Evolutionary conservation across 2,329 filamentous ascomycete genomes (phyloP), one percentile per base, ranked within the genome.

Genomic region (Trichophyton schoenleinii): DNA sequence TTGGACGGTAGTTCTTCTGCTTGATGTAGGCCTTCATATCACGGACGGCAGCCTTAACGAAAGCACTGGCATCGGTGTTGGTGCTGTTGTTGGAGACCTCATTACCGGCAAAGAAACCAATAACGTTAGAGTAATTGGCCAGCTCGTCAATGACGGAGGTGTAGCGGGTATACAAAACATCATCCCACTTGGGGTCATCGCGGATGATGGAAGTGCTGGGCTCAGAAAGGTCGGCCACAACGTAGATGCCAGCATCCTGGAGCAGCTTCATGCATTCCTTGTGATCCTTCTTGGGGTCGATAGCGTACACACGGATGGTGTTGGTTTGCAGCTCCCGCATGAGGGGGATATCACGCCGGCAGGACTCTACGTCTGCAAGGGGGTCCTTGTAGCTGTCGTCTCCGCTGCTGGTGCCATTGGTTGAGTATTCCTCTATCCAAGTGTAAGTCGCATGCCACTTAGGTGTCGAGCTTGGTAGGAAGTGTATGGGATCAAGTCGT

Each of bases 81-180:
- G 87, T 91, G 68, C 81, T 80, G 70, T 86, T 83, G 81, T 96
- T 95, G 69, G 90, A 87, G 64, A 99, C 94, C 79, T 99, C 94
- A 78, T 99, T 99, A 73, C 94, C 94, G 68, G 91, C 92, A 74
- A 99, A 97, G 86, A 97, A 99, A 70, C 94, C 94, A 66, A 99
- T 85, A 59, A 89, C 86, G 78, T 99, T 99, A 75, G 83, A 82
- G 81, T 95, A 97, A 72, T 88, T 81, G 68, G 82, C 80, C 70
- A 99, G 79, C 65, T 83, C 81, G 72, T 97, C 91, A 63, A 99
- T 79, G 64, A 99, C 94, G 36, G 78, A 77, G 62, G 86, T 88
- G 81, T 97, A 99, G 66, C 90, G 89, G 41, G 80, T 73, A 78
- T 86, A 95, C 57, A 96, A 81, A 11, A 82, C 81, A 60, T 85